phyloP scores from a whole-genome alignment of 352 stramenopile species.

The Globisporangium spiculum region DNA sequence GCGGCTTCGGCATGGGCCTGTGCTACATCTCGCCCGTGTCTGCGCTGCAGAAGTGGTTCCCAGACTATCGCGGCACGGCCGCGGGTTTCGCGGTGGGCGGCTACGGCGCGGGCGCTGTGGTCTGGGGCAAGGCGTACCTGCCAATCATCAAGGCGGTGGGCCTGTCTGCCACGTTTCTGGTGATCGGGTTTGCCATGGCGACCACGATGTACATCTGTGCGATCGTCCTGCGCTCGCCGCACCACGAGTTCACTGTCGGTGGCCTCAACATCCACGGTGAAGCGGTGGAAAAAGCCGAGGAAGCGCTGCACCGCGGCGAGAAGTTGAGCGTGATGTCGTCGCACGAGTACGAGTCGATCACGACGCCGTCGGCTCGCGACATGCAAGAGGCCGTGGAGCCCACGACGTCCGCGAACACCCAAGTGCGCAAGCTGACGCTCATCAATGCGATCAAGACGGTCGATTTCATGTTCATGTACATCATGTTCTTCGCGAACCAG shows the following conservation, averaged over 20 bases:
- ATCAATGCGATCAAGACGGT: slow-evolving; percentile 50
- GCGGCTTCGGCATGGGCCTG: slow-evolving; percentile 59
- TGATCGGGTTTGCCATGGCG: slow-evolving; percentile 43
- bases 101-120: slow-evolving; percentile 56
- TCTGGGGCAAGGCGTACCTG: slow-evolving; percentile 67
- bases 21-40: slow-evolving; percentile 79
- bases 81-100: slow-evolving; percentile 66
- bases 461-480: slow-evolving; percentile 64
- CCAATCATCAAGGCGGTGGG: slow-evolving; percentile 50
- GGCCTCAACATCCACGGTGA: slow-evolving; percentile 69
- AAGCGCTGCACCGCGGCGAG: slow-evolving; percentile 29
- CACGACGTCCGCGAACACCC: slow-evolving; percentile 29
- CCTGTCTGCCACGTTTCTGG: slow-evolving; percentile 42
- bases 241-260: slow-evolving; percentile 38
- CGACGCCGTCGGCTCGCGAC: slow-evolving; percentile 29
- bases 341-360: slow-evolving; percentile 46
- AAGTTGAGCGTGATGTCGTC: slow-evolving; percentile 43
- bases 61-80: slow-evolving; percentile 64
- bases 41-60: slow-evolving; percentile 79
- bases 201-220: slow-evolving; percentile 37
- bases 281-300: slow-evolving; percentile 31
- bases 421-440: slow-evolving; percentile 49
- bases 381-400: slow-evolving; percentile 29
- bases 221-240: slow-evolving; percentile 45
- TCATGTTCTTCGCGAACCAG: slow-evolving; percentile 68